Evolutionary conservation across 192 early-diverging fungal species (phyloP), one percentile per base, ranked within the genome.

Genomic region (Coemansia brasiliensis): DNA sequence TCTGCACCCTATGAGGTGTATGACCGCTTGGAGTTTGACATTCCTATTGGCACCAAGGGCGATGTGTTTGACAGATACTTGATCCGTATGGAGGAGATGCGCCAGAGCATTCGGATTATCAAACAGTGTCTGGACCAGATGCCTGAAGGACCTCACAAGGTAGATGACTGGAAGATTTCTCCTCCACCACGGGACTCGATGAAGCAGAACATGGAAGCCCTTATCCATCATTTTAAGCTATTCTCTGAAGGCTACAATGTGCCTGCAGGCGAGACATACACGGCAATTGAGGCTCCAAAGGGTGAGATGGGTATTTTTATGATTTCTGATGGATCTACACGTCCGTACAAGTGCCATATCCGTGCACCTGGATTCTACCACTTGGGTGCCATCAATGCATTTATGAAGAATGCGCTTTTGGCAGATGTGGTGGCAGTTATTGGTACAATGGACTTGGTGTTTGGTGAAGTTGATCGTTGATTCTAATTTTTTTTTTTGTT

Each of bases 171-270:
- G 86, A 99, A 99, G 88, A 90, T 99, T 55, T 76, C 90, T 10
- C 95, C 96, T 57, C 96, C 96, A 43, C 89, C 88, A 21, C 88
- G 96, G 56, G 86, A 86, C 16, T 77, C 82, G 65, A 99, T 99
- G 96, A 99, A 99, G 86, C 89, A 95, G 81, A 89, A 87, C 76
- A 99, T 99, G 96, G 96, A 99, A 76, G 93, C 94, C 5, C 79
- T 99, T 49, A 99, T 99, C 61, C 94, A 96, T 72, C 96, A 99
- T 81, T 99, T 99, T 79, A 99, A 99, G 82, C 83, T 97, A 26
- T 99, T 93, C 80, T 94, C 92, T n/a, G 96, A 99, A 81, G 96
- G 96, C 37, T 99, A 88, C 83, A 87, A 93, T 39, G 96, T 99
- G 22, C 96, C 96, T 18, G 76, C 91, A 27, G 96, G 96, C 35